A percentile compares a stretch with the other conserved stretches of the same genome.
Evolutionary conservation across 78 protist species (phyloP).

Genomic region (Protostelium mycophagum): DNA sequence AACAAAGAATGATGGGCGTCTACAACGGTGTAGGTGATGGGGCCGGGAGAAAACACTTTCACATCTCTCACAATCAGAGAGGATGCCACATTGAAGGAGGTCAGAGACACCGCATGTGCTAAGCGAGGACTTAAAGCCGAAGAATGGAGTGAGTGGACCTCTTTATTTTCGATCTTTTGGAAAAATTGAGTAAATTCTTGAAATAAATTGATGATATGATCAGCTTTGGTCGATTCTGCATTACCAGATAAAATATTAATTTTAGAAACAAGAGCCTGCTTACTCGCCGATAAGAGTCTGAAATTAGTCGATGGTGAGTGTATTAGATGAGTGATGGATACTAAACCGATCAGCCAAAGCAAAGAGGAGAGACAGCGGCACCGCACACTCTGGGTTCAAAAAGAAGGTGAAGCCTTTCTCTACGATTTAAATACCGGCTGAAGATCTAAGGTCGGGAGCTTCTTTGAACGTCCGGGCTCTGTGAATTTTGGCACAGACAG

Average conservation of each 20-base stretch:
- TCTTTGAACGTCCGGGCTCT: background rate
- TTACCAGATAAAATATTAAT: background rate
- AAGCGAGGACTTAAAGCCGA: background rate
- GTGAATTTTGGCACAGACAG: background rate
- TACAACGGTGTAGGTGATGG: background rate
- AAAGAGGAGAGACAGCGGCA: background rate
- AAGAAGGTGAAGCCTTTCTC: too few species aligned
- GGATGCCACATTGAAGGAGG: background rate
- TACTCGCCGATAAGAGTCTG: background rate
- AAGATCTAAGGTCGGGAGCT: too few species aligned
- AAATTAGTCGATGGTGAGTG: background rate
- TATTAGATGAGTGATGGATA: too few species aligned
- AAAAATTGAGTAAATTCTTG: background rate
- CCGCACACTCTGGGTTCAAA: background rate
- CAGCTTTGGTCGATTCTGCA: background rate
- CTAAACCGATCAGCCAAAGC: too few species aligned
- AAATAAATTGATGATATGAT: background rate
- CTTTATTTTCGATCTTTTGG: too few species aligned
- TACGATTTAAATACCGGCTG: too few species aligned
- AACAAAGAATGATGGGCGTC: background rate
- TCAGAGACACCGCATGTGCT: background rate
- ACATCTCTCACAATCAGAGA: background rate
- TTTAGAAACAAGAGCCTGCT: background rate
- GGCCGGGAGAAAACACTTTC: background rate
- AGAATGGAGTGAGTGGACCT: background rate